Percentiles rank a stretch among this genome's conserved stretches.
phyloP scores from a whole-genome alignment of 768 basidiomycete genomes.

The Hirschioporus abietinus region DNA sequence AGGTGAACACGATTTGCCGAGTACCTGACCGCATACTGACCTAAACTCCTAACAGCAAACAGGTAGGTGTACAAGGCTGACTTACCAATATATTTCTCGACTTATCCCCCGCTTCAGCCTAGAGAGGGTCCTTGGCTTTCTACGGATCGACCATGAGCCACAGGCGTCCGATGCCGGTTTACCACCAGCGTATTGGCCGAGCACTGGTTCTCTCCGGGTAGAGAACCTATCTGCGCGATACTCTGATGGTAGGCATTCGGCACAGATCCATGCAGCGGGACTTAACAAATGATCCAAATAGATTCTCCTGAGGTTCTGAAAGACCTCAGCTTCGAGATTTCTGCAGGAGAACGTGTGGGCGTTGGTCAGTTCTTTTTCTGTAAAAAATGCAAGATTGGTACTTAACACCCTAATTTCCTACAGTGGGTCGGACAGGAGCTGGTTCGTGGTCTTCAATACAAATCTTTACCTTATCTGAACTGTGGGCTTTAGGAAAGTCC shows the following conservation, averaged over 20 bases:
- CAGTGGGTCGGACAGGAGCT: background rate
- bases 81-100: slow-evolving; percentile 10
- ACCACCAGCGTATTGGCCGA: slow-evolving; percentile 38
- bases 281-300: background rate
- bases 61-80: slow-evolving; percentile 1
- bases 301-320: background rate
- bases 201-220: slow-evolving; percentile 30
- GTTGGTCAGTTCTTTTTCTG: slow-evolving; percentile 28
- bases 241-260: slow-evolving; percentile 7
- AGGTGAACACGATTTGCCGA: slow-evolving; percentile 7
- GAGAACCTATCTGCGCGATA: slow-evolving; percentile 32
- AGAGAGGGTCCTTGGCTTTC: slow-evolving; percentile 31
- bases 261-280: background rate
- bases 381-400: background rate
- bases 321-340: slow-evolving; percentile 15
- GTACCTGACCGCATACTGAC: background rate
- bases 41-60: slow-evolving; percentile 9
- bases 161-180: slow-evolving; percentile 19
- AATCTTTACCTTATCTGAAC: slow-evolving; percentile 30
- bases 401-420: background rate
- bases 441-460: background rate
- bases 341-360: slow-evolving; percentile 27
- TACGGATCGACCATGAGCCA: slow-evolving; percentile 34
- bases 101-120: slow-evolving; percentile 25
- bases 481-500: slow-evolving; percentile 24